Evolutionary conservation across 1,284 basidiomycete species (phyloP).

Genomic region (Rhodotorula sp.): DNA sequence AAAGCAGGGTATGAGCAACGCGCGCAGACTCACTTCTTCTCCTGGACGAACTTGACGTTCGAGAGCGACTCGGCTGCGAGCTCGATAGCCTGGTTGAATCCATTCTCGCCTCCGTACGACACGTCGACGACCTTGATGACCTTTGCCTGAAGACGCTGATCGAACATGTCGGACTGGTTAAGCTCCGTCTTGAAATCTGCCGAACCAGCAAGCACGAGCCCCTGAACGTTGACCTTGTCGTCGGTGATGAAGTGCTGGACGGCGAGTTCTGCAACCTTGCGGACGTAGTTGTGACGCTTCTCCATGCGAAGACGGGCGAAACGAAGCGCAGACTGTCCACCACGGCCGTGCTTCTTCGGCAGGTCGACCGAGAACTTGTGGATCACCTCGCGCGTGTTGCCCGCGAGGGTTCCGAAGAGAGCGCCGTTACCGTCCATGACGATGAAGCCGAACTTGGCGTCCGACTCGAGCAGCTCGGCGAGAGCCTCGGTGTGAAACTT

Average conservation of each 20-base stretch:
- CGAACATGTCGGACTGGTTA: constrained; percentile 94
- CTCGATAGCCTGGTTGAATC: constrained; percentile 98
- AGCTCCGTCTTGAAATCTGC: constrained; percentile 99
- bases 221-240: constrained; percentile 98
- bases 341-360: constrained; percentile 96
- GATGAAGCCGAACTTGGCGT: constrained; percentile 98
- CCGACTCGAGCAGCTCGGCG: constrained; percentile 93
- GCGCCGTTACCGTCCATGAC: constrained; percentile 99
- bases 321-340: constrained; percentile 99
- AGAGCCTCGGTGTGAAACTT: constrained; percentile 99
- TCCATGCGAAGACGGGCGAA: constrained; percentile 99
- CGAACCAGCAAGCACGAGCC: constrained; percentile 93
- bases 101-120: constrained; percentile 98
- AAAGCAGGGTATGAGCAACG: background rate
- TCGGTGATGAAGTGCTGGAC: constrained; percentile 98
- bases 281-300: constrained; percentile 98
- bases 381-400: constrained; percentile 94
- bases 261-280: constrained; percentile 94
- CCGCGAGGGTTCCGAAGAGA: constrained; percentile 91
- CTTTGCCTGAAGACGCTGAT: constrained; percentile 80
- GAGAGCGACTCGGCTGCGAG: constrained; percentile 90
- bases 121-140: constrained; percentile 98
- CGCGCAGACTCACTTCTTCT: constrained; percentile 64
- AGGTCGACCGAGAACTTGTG: constrained; percentile 99
- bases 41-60: constrained; percentile 99